Base-by-base conservation (phyloP, 2,329 filamentous ascomycete genomes). In the Trichoderma afroharzianum region DNA sequence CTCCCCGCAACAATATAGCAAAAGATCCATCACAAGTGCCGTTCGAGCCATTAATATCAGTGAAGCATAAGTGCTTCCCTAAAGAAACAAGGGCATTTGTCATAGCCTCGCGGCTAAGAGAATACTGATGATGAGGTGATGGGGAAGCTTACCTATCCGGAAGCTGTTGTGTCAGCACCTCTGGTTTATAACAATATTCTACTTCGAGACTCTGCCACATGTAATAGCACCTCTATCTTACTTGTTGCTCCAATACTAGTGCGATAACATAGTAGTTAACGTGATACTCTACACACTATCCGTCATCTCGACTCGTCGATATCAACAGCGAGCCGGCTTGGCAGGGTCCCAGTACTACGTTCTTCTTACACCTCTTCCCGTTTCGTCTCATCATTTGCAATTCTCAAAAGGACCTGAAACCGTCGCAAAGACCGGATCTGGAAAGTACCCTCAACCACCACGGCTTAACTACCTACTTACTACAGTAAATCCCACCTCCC, bases 401-500 rank as follows among this genome's bases (percentile, higher is more conserved):
- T 26, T 64, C 62, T 15, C 28, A 26, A 24, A 50, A 50, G 30
- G 26, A 28, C 18, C 15, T 55, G 24, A 59, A 59, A 59, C 36
- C 26, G 11, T 63, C 61, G 21, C 61, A 32, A 12, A 33, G 18
- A 4, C 63, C 47, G 30, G 11, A 36, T 55, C 47, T 26, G 30
- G 30, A 26, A 57, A 68, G 26, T 58, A 55, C 2, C 47, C 21
- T 58, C 33, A 3, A 3, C 47, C 14, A 11, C 30, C 26, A 30
- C 21, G n/a, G 21, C 15, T 6, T 9, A 15, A 63, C 33, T 28
- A 43, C 26, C 2, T n/a, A n/a, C n/a, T n/a, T n/a, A n/a, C n/a
- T n/a, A n/a, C n/a, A n/a, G n/a, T n/a, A 14, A 67, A 67, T 43
- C 30, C 53, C 21, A 68, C 33, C 64, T 68, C 50, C 63, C 63